Base-by-base conservation (phyloP, 257 asterid genomes). In the Solanum ahanhuiri region DNA sequence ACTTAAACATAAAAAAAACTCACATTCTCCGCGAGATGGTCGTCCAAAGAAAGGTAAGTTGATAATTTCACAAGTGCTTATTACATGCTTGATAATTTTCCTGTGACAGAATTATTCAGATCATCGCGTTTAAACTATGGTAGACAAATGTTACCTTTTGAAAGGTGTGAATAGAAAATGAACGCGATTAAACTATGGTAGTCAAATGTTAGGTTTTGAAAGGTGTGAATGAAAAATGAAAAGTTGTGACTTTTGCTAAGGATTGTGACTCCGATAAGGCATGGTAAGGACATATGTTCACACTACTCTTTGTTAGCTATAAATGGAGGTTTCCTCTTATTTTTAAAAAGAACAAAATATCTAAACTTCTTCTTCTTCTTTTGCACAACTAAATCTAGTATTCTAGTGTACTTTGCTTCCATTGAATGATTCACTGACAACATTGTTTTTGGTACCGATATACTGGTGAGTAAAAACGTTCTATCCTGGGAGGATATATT, bases 31-130 rank as follows among this genome's bases (percentile, higher is more conserved):
- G 48, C 90, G 87, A 89, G 90, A 91, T 51, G 96, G 95, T 31
- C 94, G 90, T 82, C 98, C 98, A 20, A 94, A 94, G 87, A 96
- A 96, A 91, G 98, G 99, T 94, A 41, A 69, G 25, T n/a, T n/a
- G 34, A 33, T 54, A 17, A 5, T 48, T 28, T 48, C 9, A 0
- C 9, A 12, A 28, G 25, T 77, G 23, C 71, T 22, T 48, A 84
- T 83, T 20, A 63, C 34, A 64, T 75, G 33, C 34, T 39, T 75
- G 63, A 77, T 7, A 0, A 28, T 41, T 23, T 76, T 41, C 14
- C 14, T 41, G 15, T 41, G 67, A 48, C 39, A 1, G 4, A n/a
- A 41, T 14, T 77, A 23, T 77, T 77, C 1, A 43, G 15, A 43
- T 33, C 37, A 22, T 15, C 23, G 6, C 67, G 1, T 48, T 45